Evolutionary conservation across 306 rosid genomes (phyloP).

Genomic region (Pueraria montana): DNA sequence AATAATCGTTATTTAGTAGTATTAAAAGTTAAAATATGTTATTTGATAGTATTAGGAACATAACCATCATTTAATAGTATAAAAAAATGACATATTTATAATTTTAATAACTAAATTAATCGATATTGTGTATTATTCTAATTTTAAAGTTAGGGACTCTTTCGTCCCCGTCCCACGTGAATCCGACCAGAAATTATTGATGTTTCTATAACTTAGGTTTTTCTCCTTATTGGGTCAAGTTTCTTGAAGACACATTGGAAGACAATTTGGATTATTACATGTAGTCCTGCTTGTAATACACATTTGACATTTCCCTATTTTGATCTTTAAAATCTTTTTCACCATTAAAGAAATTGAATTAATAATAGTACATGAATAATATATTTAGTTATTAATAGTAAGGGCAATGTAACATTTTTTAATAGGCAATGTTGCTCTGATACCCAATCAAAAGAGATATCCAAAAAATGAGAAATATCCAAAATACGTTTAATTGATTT

Average conservation of each 20-base stretch:
- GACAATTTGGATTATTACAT: background rate
- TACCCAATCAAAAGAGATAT: too few species aligned
- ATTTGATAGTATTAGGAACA: background rate
- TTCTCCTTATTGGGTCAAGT: background rate
- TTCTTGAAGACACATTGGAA: background rate
- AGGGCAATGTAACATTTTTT: background rate
- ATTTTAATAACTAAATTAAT: background rate
- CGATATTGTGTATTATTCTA: background rate
- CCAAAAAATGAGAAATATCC: too few species aligned
- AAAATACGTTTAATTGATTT: too few species aligned
- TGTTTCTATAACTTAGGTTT: background rate
- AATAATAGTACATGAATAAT: background rate
- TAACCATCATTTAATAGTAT: background rate
- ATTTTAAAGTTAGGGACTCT: background rate
- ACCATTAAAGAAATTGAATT: background rate
- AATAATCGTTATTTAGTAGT: background rate
- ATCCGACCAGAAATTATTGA: background rate
- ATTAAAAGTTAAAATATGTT: background rate
- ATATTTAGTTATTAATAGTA: background rate
- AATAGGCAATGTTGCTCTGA: too few species aligned
- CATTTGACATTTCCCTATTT: background rate
- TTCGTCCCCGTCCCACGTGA: background rate
- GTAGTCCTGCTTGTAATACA: background rate
- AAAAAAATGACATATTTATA: background rate
- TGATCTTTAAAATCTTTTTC: background rate